These are phyloP conservation scores for Phytophthora boehmeriae DNA, from an alignment of 352 stramenopile species.

Conservation along the genomic window DNA sequence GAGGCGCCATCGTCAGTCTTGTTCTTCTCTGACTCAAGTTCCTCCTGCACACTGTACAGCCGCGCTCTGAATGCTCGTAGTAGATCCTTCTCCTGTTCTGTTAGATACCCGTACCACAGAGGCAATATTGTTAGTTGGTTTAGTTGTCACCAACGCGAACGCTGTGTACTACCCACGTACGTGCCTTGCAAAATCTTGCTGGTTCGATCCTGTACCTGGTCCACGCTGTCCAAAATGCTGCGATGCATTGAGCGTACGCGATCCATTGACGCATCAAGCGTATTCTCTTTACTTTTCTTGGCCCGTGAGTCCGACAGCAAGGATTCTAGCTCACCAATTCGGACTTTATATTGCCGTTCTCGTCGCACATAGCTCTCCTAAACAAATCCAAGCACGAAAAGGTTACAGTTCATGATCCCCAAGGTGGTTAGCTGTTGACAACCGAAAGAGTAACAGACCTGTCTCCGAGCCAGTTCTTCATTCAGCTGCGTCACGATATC, in stretches of 20 bases:
- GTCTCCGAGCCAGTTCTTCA: conserved; percentile 61
- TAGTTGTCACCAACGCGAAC: background rate
- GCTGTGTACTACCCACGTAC: conserved; percentile 15
- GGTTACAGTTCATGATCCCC: background rate
- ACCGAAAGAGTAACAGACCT: conserved; percentile 27
- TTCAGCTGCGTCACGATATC: conserved; percentile 67
- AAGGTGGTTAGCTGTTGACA: background rate
- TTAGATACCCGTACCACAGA: background rate
- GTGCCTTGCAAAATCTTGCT: conserved; percentile 87
- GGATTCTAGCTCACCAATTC: conserved; percentile 82
- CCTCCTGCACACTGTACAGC: conserved; percentile 92
- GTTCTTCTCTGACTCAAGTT: conserved; percentile 92
- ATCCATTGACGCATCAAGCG: conserved; percentile 78
- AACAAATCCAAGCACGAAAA: background rate
- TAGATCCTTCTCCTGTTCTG: conserved; percentile 92
- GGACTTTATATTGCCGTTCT: conserved; percentile 88
- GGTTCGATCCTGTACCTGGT: conserved; percentile 91
- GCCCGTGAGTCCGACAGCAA: conserved; percentile 67
- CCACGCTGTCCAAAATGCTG: conserved; percentile 89
- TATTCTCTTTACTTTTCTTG: conserved; percentile 74
- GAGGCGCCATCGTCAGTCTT: conserved; percentile 90
- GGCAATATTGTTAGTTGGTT: background rate
- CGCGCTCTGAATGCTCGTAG: conserved; percentile 89
- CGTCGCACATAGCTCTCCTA: conserved; percentile 88
- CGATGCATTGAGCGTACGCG: conserved; percentile 85